Base-by-base conservation (phyloP, 208 protist genomes). In the Balamuthia mandrillaris region DNA sequence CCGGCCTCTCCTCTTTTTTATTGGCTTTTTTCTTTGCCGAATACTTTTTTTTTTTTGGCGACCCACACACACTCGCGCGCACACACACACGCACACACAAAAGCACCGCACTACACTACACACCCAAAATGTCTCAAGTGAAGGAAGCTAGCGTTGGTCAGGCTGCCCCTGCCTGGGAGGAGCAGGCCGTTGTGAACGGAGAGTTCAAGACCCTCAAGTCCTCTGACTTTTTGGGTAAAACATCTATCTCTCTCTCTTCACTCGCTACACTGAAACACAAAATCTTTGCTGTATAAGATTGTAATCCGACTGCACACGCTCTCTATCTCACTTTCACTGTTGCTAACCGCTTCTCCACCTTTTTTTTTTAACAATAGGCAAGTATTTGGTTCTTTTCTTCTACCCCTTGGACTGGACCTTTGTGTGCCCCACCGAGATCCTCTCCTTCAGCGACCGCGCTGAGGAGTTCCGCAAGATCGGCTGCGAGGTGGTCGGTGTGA, bases 331-430 rank as follows among this genome's bases (percentile, higher is more conserved):
- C 6, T 75, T 16, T 16, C 6, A 31, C 49, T 27, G n/a, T 75
- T 24, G 27, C 18, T 56, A 27, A 27, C 49, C n/a, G 49, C 51
- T 1, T 18, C 24, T 70, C 61, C 31, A 16, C 16, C 61, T 35
- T 70, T 70, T 70, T 70, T n/a, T 70, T n/a, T 45, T 45, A 56
- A 24, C 61, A 2, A 12, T 47, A 90, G 89, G 88, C 49, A 91
- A 92, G 82, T 98, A 94, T 88, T 85, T 97, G 27, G 95, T 98
- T 51, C 93, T 98, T 45, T 97, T 98, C 94, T 98, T 98, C 93
- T 98, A 98, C 89, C 96, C 96, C 35, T 83, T 97, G 35, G 96
- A 98, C 91, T 98, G 98, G 92, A 98, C 96, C 27, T 98, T 98
- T 86, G 96, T 98, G 82, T 98, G 97, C 93, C 97, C 97, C 44